These are phyloP conservation scores for Saturnispora mendoncae DNA, from an alignment of 805 yeast species.

Conservation along the genomic window DNA sequence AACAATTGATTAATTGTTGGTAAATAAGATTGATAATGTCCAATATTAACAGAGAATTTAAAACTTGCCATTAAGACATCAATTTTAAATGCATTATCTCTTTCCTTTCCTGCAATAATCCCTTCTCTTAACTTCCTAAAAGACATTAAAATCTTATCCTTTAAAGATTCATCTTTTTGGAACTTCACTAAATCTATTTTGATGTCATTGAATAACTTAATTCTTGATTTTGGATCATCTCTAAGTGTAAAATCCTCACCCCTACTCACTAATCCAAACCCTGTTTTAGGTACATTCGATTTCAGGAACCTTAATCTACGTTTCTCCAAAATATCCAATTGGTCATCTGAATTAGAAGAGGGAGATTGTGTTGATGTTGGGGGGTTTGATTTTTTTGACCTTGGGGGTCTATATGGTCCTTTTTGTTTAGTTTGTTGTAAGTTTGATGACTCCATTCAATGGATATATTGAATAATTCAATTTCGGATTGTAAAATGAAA, in stretches of 20 bases:
- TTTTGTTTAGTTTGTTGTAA: too few relatives aligned
- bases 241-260: slow-evolving; percentile 48
- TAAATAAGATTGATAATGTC: slow-evolving; percentile 45
- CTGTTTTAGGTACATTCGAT: slow-evolving; percentile 20
- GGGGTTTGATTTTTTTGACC: too few relatives aligned
- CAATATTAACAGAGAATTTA: slow-evolving; percentile 35
- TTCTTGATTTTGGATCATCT: slow-evolving; percentile 34
- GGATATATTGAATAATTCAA: too few relatives aligned
- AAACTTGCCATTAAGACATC: slow-evolving; percentile 42
- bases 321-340: slow-evolving; percentile 14
- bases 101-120: slow-evolving; percentile 29
- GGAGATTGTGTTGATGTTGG: too few relatives aligned
- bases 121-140: slow-evolving; percentile 51
- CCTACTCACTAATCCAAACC: slow-evolving; percentile 50
- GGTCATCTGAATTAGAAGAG: too few relatives aligned
- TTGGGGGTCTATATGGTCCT: too few relatives aligned
- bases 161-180: slow-evolving; percentile 1
- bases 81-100: slow-evolving; percentile 30
- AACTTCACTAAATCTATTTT: slow-evolving; percentile 18
- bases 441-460: too few relatives aligned
- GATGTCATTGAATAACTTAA: slow-evolving; percentile 32
- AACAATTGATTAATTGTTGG: slow-evolving; percentile 41
- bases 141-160: slow-evolving; percentile 30
- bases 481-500: too few relatives aligned
- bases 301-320: slow-evolving; percentile 30